Base-by-base conservation (phyloP, 345 rosid genomes). In the Pelargonium nanum region DNA sequence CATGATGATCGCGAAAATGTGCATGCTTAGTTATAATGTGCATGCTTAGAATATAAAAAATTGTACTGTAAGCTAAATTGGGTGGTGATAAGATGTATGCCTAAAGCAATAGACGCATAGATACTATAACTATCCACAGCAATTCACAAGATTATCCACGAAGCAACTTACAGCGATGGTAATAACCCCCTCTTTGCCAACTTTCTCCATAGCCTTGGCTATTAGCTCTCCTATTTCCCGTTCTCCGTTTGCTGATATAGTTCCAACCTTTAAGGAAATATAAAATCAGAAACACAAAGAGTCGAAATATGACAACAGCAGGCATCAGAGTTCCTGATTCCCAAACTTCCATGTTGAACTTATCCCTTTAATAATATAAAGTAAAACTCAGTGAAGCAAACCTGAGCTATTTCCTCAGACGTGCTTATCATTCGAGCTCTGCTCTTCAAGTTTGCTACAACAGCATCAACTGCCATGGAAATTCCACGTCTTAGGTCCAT, bases 181-280 rank as follows among this genome's bases (percentile, higher is more conserved):
- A 66, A 94, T 94, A 12, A 94, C 99, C 68, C 99, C 99, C 77
- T 94, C 99, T 72, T 94, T 94, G 66, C 99, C 99, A 4, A 90
- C 99, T 70, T 88, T 90, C 74, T 94, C 99, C 93, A 94, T 94
- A 24, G 99, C 99, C 66, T 90, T 90, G 15, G 99, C 99, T 56
- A 94, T 94, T 59, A 94, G 65, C 64, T 94, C 97, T 28, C 99
- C 99, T 58, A 94, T 94, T 72, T 94, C 99, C 48, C 95, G 82
- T 66, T 94, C 99, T 19, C 99, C 99, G 76, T 94, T 94, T 48
- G 99, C 85, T 23, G 99, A 94, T 61, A 90, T 90, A 22, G 97
- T 94, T 60, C 99, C 99, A 72, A 94, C 99, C 85, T 86, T 70
- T 12, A 60, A 13, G 64, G 3, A 51, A n/a, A 61, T 30, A 40